phyloP scores from a whole-genome alignment of 176 grass and related monocot species.

The Aegilops longissima region DNA sequence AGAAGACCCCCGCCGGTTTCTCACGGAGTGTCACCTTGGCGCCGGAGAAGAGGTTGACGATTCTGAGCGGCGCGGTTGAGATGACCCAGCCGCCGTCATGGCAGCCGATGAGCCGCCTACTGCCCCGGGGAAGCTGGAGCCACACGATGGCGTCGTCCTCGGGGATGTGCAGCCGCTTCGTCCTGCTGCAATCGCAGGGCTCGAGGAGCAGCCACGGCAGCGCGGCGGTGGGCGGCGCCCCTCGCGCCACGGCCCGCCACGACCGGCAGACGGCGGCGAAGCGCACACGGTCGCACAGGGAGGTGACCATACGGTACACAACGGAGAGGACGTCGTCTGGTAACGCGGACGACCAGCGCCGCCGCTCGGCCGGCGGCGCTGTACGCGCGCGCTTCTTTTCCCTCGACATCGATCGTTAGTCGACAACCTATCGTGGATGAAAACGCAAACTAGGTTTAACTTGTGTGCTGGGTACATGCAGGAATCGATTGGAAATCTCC shows the following conservation, averaged over 20 bases:
- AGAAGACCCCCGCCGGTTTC: no score
- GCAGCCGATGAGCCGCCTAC: background rate
- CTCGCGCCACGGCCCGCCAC: background rate
- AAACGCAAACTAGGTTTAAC: no score
- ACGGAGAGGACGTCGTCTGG: background rate
- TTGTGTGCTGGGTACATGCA: no score
- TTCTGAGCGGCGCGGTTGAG: background rate
- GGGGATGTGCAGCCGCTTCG: background rate
- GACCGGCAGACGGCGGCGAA: background rate
- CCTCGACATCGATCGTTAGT: no score
- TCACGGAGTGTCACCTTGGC: background rate
- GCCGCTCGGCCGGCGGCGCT: background rate
- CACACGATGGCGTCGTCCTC: background rate
- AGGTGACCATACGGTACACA: background rate
- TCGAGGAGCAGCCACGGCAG: background rate
- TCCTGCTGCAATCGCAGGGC: background rate
- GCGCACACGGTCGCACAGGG: background rate
- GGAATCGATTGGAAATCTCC: no score
- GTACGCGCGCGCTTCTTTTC: background rate
- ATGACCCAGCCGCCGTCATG: slow-evolving; percentile 3
- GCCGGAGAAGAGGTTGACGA: background rate
- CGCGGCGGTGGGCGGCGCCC: background rate
- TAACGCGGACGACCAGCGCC: background rate
- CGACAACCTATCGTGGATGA: no score
- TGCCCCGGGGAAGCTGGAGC: background rate